Percentiles rank a stretch among this genome's conserved stretches.
These are phyloP conservation scores for Penicillium italicum DNA, from an alignment of 2,329 filamentous ascomycete species.

Conservation along the genomic window DNA sequence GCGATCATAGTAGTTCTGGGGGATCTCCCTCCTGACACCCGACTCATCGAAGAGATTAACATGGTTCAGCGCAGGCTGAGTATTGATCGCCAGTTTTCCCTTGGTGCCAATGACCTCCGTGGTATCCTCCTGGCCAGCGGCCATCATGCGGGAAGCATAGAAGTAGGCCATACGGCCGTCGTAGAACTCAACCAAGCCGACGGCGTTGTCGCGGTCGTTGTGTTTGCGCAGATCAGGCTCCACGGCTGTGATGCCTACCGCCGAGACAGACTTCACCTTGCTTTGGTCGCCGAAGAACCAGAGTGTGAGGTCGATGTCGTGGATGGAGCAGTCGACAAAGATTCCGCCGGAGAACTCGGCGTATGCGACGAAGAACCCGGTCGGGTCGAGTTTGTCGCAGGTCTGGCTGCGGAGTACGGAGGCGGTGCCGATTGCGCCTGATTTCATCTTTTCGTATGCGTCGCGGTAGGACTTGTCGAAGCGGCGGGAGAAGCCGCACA, in stretches of 20 bases:
- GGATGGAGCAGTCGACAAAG: conserved; percentile 68
- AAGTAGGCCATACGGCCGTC: conserved; percentile 62
- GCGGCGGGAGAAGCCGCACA: conserved; percentile 63
- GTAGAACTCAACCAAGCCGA: conserved; percentile 64
- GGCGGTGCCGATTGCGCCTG: conserved; percentile 57
- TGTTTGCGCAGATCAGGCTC: conserved; percentile 56
- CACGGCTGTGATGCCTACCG: conserved; percentile 57
- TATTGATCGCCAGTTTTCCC: conserved; percentile 62
- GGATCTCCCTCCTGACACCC: conserved; percentile 59
- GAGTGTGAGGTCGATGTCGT: conserved; percentile 64
- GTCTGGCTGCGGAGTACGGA: conserved; percentile 63
- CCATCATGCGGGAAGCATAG: conserved; percentile 64
- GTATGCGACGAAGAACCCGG: conserved; percentile 66
- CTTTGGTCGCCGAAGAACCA: conserved; percentile 60
- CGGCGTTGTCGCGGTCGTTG: conserved; percentile 60
- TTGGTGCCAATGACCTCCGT: conserved; percentile 66
- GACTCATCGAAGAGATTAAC: conserved; percentile 54
- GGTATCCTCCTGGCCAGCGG: conserved; percentile 63
- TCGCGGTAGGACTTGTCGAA: conserved; percentile 65
- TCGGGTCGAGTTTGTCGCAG: conserved; percentile 63
- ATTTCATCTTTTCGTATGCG: conserved; percentile 51
- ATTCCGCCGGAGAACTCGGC: conserved; percentile 64
- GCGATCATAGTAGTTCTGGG: conserved; percentile 60
- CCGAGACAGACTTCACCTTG: conserved; percentile 54
- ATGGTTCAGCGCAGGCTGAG: conserved; percentile 54